Conservation (phyloP, 305 asterid species). For the Solanum hybrid region DNA sequence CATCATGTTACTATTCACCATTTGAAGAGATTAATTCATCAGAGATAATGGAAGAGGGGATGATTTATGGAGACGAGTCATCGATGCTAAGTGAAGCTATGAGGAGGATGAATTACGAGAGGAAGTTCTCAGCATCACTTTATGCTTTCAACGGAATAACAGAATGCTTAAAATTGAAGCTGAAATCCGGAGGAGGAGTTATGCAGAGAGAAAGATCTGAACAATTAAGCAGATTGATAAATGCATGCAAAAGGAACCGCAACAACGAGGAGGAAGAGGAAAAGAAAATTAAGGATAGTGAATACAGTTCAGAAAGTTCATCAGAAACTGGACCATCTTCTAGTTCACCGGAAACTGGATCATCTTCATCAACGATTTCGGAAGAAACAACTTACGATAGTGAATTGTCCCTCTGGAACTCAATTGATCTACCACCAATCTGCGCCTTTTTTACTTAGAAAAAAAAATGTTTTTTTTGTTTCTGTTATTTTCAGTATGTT, state of each 20-base stretch:
- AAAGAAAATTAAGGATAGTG: slow-evolving; percentile 7
- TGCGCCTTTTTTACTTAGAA: slow-evolving; percentile 37
- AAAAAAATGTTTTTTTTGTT: not conserved
- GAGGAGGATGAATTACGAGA: slow-evolving; percentile 67
- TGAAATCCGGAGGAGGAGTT: slow-evolving; percentile 17
- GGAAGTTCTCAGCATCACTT: slow-evolving; percentile 67
- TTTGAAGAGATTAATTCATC: slow-evolving; percentile 36
- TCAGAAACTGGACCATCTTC: not conserved
- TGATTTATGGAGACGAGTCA: slow-evolving; percentile 33
- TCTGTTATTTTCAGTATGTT: not conserved
- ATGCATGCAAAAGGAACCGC: slow-evolving; percentile 38
- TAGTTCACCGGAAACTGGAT: not conserved
- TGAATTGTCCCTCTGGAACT: slow-evolving; percentile 53
- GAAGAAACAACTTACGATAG: slow-evolving; percentile 17
- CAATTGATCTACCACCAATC: slow-evolving; percentile 63
- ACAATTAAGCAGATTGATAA: slow-evolving; percentile 34
- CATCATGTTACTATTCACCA: slow-evolving; percentile 26
- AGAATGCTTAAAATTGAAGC: slow-evolving; percentile 55
- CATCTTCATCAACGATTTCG: not conserved
- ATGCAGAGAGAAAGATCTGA: slow-evolving; percentile 32
- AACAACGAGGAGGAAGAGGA: slow-evolving; percentile 13
- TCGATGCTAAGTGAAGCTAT: slow-evolving; percentile 39
- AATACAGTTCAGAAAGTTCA: not conserved
- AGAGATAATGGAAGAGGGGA: slow-evolving; percentile 26
- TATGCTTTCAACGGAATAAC: slow-evolving; percentile 69